Evolutionary conservation across 169 alveolate species (phyloP).

Genomic region (Cryptosporidium sp.): DNA sequence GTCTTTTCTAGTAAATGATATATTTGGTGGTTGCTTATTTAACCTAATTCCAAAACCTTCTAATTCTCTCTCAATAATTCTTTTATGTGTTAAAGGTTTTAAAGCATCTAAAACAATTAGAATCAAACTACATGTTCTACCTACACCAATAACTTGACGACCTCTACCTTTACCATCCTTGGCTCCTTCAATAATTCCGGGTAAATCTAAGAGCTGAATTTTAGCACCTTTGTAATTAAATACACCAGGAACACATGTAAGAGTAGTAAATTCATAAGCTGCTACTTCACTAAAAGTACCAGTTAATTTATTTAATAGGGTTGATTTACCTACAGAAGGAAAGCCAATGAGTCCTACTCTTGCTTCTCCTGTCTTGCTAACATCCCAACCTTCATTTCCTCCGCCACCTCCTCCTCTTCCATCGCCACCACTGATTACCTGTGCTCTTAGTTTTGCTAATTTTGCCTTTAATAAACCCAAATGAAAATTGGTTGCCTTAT

Average conservation of each 20-base stretch:
- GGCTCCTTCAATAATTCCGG: constrained; percentile 98
- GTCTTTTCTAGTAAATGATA: constrained; percentile 84
- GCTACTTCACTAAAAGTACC: constrained; percentile 97
- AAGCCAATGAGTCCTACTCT: constrained; percentile 99
- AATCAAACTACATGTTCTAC: constrained; percentile 94
- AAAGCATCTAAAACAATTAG: constrained; percentile 94
- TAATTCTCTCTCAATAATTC: constrained; percentile 93
- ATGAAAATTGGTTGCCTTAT: constrained; percentile 98
- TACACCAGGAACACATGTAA: constrained; percentile 99
- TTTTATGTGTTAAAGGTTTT: constrained; percentile 93
- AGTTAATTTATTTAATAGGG: constrained; percentile 95
- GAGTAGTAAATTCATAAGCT: constrained; percentile 98
- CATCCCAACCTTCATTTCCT: constrained; percentile 93
- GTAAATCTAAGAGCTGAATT: constrained; percentile 95
- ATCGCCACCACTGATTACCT: constrained; percentile 89
- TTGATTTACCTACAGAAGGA: constrained; percentile 99
- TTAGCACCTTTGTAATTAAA: constrained; percentile 93
- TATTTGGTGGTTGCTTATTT: constrained; percentile 94
- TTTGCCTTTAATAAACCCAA: constrained; percentile 98
- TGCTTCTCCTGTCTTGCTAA: constrained; percentile 98
- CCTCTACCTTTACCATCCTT: constrained; percentile 99
- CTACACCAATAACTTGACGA: constrained; percentile 98
- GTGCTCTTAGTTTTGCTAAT: constrained; percentile 94
- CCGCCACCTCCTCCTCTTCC: constrained; percentile 88
- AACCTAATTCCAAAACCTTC: constrained; percentile 98